Evolutionary conservation across 768 basidiomycete genomes (phyloP), one percentile per base, ranked within the genome.

Genomic region (Gelatoporia subvermispora): DNA sequence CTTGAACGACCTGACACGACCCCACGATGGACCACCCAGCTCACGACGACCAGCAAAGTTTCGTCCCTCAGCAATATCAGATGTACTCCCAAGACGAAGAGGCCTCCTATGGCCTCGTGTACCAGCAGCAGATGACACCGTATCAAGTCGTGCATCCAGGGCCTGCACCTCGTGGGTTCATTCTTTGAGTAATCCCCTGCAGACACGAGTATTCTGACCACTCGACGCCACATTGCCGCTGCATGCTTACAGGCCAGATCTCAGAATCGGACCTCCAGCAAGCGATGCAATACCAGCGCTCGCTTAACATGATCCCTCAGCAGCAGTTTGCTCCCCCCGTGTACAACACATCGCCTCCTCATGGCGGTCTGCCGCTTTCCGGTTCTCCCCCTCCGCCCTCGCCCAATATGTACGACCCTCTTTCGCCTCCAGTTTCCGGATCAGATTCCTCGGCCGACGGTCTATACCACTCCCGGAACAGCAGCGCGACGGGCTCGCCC

Each of bases 381-480:
- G 70, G 54, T 37, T 67, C 70, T 52, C 66, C 88, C 58, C 85
- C 88, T 63, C 84, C 88, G 63, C 82, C 82, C 60, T 79, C 83
- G 58, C 84, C 85, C 68, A 78, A 84, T 72, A 78, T 86, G 71
- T 89, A 90, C 69, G 86, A 87, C 72, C 83, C 88, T 65, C 72
- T 89, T 60, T 88, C 87, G 48, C 88, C 88, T 65, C 86, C 85
- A 71, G 75, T 88, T 64, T 90, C 88, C 74, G 88, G 88, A 72
- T 90, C 88, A 72, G 88, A 91, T 71, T 87, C 86, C 65, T 90
- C 88, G 63, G 85, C 76, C 59, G 87, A 89, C 78, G 85, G 85
- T 61, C 67, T 83, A 51, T 84, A 88, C 76, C 83, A 74, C 57
- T 86, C 85, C 53, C 72, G 77, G 65, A 87, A 88, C 72, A 81